Conservation (phyloP, 2,329 filamentous ascomycete genomes). For the Fusarium chaquense region DNA sequence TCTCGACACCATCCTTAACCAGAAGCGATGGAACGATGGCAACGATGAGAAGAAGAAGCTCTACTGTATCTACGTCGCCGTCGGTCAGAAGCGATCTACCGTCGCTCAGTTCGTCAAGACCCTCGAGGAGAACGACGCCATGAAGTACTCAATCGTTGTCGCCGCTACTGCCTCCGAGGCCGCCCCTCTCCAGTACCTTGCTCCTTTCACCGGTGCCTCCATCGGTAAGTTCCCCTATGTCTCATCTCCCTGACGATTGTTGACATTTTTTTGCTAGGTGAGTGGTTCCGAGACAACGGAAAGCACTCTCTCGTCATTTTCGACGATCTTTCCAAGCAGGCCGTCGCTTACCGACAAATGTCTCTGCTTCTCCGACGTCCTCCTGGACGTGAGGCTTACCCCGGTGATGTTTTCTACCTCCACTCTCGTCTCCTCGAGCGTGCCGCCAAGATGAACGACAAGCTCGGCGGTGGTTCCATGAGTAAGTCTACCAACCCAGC, state of each 20-base stretch:
- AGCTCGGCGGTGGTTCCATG: constrained; percentile 93
- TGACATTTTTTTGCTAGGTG: constrained; percentile 51
- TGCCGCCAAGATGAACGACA: constrained; percentile 98
- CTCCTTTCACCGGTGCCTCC: constrained; percentile 84
- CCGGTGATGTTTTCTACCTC: constrained; percentile 99
- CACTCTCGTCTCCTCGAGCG: constrained; percentile 99
- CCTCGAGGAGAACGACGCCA: constrained; percentile 98
- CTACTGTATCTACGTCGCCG: constrained; percentile 99
- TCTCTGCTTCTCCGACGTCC: constrained; percentile 97
- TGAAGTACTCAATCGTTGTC: constrained; percentile 96
- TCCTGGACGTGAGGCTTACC: constrained; percentile 98
- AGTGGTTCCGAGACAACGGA: constrained; percentile 85
- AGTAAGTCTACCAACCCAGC: constrained; percentile 53
- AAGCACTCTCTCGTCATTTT: constrained; percentile 91
- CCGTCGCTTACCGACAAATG: constrained; percentile 98
- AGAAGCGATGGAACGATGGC: constrained; percentile 95
- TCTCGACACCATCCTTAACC: constrained; percentile 98
- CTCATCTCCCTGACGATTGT: background rate
- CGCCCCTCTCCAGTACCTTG: constrained; percentile 92
- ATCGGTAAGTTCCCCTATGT: constrained; percentile 14
- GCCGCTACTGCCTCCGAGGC: constrained; percentile 98
- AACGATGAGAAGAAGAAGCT: constrained; percentile 97
- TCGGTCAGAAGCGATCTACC: constrained; percentile 99
- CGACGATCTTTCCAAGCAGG: constrained; percentile 98
- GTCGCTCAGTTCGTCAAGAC: constrained; percentile 99